Conservation (phyloP, 331 rosid species). For the Dryas integrifolia region DNA sequence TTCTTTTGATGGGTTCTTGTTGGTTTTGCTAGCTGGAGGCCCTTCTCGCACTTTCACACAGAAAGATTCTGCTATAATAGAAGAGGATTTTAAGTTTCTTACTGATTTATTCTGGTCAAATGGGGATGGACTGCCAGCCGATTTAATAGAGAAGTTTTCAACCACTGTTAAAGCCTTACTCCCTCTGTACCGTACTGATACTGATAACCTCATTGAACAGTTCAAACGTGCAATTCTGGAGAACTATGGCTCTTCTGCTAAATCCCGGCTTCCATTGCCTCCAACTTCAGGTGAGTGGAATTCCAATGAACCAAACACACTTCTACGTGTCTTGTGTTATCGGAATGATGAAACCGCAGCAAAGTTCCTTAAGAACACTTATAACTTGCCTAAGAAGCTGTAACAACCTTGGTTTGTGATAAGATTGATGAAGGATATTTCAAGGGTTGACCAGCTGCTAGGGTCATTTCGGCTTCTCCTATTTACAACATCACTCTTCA, state of each 20-base stretch:
- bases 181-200: conserved; percentile 60
- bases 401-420: background rate
- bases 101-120: conserved; percentile 83
- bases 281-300: conserved; percentile 87
- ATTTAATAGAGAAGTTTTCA: conserved; percentile 70
- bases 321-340: conserved; percentile 76
- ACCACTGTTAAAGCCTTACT: conserved; percentile 50
- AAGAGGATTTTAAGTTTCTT: conserved; percentile 81
- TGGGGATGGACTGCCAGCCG: conserved; percentile 89
- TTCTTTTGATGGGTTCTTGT: conserved; percentile 84
- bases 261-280: conserved; percentile 79
- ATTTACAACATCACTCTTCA: background rate
- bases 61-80: conserved; percentile 66
- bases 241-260: conserved; percentile 58
- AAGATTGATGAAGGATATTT: background rate
- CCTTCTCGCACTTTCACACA: conserved; percentile 70
- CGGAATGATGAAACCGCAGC: conserved; percentile 91
- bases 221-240: conserved; percentile 55
- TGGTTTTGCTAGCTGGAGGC: conserved; percentile 93
- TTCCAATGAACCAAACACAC: conserved; percentile 85
- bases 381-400: conserved; percentile 79
- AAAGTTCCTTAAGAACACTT: conserved; percentile 83
- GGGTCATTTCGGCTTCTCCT: background rate
- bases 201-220: conserved; percentile 66
- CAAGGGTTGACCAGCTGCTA: background rate